Percentiles rank a stretch among this genome's conserved stretches.
Evolutionary conservation across 202 grass and related monocot genomes (phyloP).

Genomic region (Carex sylvatica): DNA sequence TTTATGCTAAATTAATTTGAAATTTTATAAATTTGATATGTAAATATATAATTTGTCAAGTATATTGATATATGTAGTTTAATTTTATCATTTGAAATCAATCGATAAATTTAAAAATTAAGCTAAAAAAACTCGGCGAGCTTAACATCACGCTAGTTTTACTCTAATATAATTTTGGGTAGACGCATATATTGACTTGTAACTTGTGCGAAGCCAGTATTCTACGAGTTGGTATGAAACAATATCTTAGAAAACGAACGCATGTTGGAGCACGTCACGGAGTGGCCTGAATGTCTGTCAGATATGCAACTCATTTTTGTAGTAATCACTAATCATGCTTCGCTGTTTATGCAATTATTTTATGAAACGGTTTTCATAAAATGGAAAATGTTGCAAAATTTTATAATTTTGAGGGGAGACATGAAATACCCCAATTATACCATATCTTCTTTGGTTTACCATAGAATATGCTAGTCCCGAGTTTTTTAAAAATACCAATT

Average conservation of each 20-base stretch:
- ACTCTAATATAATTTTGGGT: background rate
- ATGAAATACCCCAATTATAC: background rate
- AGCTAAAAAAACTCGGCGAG: too few species aligned
- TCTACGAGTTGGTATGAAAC: constrained; percentile 1
- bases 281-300: background rate
- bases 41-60: too few species aligned
- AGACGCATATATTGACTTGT: background rate
- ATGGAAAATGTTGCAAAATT: background rate
- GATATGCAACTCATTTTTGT: background rate
- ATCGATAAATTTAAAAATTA: too few species aligned
- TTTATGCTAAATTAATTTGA: too few species aligned
- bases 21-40: too few species aligned
- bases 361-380: background rate
- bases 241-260: background rate
- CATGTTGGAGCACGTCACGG: background rate
- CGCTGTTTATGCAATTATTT: background rate
- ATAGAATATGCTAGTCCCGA: too few species aligned
- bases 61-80: too few species aligned
- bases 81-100: too few species aligned
- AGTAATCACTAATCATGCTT: background rate
- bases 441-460: too few species aligned
- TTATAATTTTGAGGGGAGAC: background rate
- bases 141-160: too few species aligned
- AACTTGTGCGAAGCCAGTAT: background rate
- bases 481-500: too few species aligned